Evolutionary conservation across 345 rosid species (phyloP), one percentile per base, ranked within the genome.

Genomic region (Anacardium occidentale): DNA sequence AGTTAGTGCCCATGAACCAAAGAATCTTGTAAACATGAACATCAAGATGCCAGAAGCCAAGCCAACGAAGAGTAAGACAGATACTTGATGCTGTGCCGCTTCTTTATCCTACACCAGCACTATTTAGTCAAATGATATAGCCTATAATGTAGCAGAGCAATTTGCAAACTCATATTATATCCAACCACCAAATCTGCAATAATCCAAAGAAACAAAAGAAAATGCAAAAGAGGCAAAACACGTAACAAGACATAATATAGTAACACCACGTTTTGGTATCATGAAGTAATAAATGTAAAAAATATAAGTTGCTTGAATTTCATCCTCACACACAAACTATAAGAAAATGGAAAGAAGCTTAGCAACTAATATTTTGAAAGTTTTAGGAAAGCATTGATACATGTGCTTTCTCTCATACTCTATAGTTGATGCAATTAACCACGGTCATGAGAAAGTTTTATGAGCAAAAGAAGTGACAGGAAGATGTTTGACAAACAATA

Each of bases 41-140:
- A 94, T 85, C 77, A 83, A 68, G 65, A 88, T 70, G 75, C 97
- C 98, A 79, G 94, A 94, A 61, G 84, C 63, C 77, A 94, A 81
- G 47, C 90, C 97, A 58, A 89, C 71, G 72, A 90, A 91, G 60
- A 94, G 88, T 79, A 94, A 42, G 66, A 87, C 67, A 10, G 98
- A 91, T 70, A 94, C 81, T 66, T 88, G 93, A 79, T 94, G 94
- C 73, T 91, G 98, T 24, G 86, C 97, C 74, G 85, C 94, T 66
- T 87, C 72, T 82, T 86, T 86, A 77, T 87, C 91, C 97, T 94
- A 87, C 76, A 62, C 32, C 51, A 59, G 25, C 24, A 18, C 40
- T 25, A 59, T 53, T 55, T 64, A 26, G 40, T 71, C 47, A 72
- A 66, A 53, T 29, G 42, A 52, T 26, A 42, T 64, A 56, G 12